A percentile compares a stretch with the other conserved stretches of the same genome.
These are phyloP conservation scores for Atractiella rhizophila DNA, from an alignment of 768 basidiomycete species.

Conservation along the genomic window DNA sequence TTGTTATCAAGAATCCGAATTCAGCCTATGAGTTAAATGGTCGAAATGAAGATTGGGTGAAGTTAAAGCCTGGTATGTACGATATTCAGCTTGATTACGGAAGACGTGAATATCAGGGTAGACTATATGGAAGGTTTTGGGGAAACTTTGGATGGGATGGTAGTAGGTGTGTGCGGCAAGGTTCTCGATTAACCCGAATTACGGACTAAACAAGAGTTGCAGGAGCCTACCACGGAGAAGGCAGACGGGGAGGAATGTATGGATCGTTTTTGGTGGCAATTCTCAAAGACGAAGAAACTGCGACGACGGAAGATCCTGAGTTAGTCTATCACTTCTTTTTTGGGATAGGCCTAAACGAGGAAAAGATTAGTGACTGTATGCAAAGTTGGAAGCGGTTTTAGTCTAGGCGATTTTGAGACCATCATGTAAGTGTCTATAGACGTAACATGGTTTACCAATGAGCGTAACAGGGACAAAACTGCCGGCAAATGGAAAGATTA, in stretches of 20 bases:
- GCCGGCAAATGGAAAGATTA: constrained; percentile 40
- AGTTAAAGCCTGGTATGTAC: constrained; percentile 30
- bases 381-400: constrained; percentile 70
- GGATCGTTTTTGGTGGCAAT: constrained; percentile 68
- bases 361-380: constrained; percentile 61
- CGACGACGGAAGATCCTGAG: constrained; percentile 36
- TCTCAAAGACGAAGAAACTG: constrained; percentile 31
- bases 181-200: neutral
- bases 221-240: constrained; percentile 72
- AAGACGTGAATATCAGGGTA: constrained; percentile 74
- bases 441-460: neutral
- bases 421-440: constrained; percentile 25
- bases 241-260: constrained; percentile 63
- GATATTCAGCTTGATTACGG: neutral
- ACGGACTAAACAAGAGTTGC: neutral
- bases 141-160: constrained; percentile 73
- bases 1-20: constrained; percentile 66
- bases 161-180: constrained; percentile 42
- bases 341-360: neutral
- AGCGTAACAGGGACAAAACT: constrained; percentile 30
- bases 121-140: constrained; percentile 50
- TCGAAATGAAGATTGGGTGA: constrained; percentile 77
- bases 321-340: neutral
- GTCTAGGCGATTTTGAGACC: constrained; percentile 64
- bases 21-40: constrained; percentile 65